These are phyloP conservation scores for Tausonia pullulans DNA, from an alignment of 1,284 basidiomycete species.

Conservation along the genomic window DNA sequence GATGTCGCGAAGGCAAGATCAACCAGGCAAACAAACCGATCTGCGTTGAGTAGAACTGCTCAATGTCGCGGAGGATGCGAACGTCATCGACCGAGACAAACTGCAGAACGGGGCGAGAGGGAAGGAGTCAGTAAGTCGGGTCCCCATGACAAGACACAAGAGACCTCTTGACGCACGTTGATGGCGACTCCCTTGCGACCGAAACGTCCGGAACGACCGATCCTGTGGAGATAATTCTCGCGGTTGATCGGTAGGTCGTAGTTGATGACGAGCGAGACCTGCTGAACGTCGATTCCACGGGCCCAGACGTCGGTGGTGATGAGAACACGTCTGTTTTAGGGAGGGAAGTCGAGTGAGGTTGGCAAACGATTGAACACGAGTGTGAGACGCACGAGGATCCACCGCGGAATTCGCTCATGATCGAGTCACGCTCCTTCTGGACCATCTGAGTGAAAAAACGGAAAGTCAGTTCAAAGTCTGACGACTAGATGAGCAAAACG, in stretches of 20 bases:
- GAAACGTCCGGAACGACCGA: slow-evolving; percentile 89
- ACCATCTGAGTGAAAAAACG: slow-evolving; percentile 42
- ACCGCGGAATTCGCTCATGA: slow-evolving; percentile 96
- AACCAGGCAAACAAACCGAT: slow-evolving; percentile 44
- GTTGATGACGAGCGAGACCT: slow-evolving; percentile 96
- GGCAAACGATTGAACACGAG: neutral
- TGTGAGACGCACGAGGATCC: slow-evolving; percentile 66
- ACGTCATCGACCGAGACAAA: slow-evolving; percentile 87
- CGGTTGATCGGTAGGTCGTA: slow-evolving; percentile 92
- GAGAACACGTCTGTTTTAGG: slow-evolving; percentile 58
- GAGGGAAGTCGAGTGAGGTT: neutral
- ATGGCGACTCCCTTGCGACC: slow-evolving; percentile 88
- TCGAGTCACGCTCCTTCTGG: slow-evolving; percentile 95
- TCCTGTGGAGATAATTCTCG: slow-evolving; percentile 98
- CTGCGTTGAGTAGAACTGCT: slow-evolving; percentile 43
- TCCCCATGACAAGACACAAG: slow-evolving; percentile 19
- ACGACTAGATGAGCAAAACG: neutral
- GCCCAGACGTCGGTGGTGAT: slow-evolving; percentile 99
- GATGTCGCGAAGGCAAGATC: slow-evolving; percentile 22
- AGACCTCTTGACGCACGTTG: slow-evolving; percentile 46
- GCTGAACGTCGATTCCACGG: slow-evolving; percentile 95
- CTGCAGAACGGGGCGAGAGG: slow-evolving; percentile 33
- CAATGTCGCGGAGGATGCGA: slow-evolving; percentile 74
- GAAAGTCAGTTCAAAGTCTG: neutral
- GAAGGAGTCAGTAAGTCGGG: neutral